phyloP scores from a whole-genome alignment of 345 rosid genomes.

The Gossypium thurberi region DNA sequence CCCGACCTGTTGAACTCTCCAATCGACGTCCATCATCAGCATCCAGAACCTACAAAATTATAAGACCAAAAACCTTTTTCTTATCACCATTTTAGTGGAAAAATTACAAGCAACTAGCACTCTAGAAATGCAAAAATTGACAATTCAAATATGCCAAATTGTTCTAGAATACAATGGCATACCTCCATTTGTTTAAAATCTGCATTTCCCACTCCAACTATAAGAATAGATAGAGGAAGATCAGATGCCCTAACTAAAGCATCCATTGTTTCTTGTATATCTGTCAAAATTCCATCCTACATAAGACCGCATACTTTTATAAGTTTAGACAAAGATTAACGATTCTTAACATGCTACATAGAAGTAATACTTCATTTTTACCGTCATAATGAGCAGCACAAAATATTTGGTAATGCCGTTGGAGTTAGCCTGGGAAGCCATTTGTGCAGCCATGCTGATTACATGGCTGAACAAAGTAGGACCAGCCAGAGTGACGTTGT shows the following conservation, averaged over 20 bases:
- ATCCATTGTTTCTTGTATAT: constrained; percentile 66
- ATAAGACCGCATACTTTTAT: neutral
- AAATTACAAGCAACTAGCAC: neutral
- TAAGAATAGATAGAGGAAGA: constrained; percentile 82
- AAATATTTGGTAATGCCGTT: constrained; percentile 29
- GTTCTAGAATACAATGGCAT: constrained; percentile 7
- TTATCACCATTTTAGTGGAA: neutral
- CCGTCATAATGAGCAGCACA: constrained; percentile 60
- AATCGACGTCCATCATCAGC: constrained; percentile 65
- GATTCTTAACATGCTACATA: neutral
- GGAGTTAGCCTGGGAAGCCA: constrained; percentile 35
- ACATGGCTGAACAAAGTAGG: constrained; percentile 66
- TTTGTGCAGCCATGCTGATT: constrained; percentile 51
- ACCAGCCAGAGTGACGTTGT: constrained; percentile 52
- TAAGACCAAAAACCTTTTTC: neutral
- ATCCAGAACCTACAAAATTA: constrained; percentile 55
- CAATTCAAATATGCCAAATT: neutral
- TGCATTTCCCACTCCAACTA: constrained; percentile 77
- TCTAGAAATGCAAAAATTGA: neutral
- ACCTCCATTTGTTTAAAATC: constrained; percentile 94
- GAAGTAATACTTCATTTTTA: constrained; percentile 10
- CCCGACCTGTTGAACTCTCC: constrained; percentile 66
- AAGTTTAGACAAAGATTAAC: neutral
- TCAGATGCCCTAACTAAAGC: constrained; percentile 85
- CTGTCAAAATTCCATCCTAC: constrained; percentile 86